Evolutionary conservation across 1,284 basidiomycete species (phyloP), one percentile per base, ranked within the genome.

Genomic region (Moesziomyces globuligerus): DNA sequence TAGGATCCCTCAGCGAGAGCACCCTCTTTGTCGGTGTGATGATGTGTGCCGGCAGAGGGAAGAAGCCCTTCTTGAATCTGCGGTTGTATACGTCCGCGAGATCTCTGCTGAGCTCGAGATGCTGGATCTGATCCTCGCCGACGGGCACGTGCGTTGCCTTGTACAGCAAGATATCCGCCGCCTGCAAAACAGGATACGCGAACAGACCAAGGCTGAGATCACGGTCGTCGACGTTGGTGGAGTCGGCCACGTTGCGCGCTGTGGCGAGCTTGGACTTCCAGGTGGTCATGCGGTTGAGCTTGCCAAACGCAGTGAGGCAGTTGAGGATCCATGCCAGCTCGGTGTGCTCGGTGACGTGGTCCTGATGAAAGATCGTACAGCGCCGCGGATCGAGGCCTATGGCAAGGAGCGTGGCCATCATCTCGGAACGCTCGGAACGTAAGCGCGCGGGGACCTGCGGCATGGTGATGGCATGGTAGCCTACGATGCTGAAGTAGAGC

Each of bases 81-180:
- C 88, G 86, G 79, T 97, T 97, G 84, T 95, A 96, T 7, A 85
- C 84, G 25, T 92, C 88, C 0, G 91, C 93, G 9, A 96, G 84
- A 77, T 94, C 92, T 34, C 93, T 87, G 24, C 88, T 87, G 1
- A 98, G 87, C 80, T 96, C 93, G 25, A 97, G 87, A 76, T 98
- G 94, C 83, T 98, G 94, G 32, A 89, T 88, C 82, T 97, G 94
- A 80, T 98, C 94, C 77, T 97, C 93, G 21, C 94, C 94, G 2
- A 97, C 93, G 0, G 94, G 94, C 0, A 98, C 91, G 81, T 94
- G 91, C 0, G 93, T 96, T 3, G 93, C 88, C 74, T 92, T 93
- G 82, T 97, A 97, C 1, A 90, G 85, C 10, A 97, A 85, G 46
- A 98, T 91, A 77, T 98, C 95, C 1, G 94, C 94, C 0, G 94